Conservation (phyloP, 1,139 yeast genomes). For the Pichia sp. region DNA sequence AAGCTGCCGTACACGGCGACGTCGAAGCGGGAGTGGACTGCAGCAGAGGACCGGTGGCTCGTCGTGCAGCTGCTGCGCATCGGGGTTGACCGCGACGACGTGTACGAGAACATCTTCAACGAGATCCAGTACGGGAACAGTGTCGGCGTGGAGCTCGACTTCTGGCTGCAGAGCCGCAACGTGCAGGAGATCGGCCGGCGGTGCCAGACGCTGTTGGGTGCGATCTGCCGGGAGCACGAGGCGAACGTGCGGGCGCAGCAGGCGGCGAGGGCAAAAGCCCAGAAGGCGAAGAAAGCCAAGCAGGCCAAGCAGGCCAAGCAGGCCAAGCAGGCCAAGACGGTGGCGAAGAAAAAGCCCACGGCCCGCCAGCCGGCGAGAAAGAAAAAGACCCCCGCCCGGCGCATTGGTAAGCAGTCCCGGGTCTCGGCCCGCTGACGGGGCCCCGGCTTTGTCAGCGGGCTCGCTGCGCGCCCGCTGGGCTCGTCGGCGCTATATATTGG, state of each 20-base stretch:
- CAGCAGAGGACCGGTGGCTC: conserved; percentile 71
- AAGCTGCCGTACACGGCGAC: conserved; percentile 43
- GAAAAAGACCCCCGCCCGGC: not conserved
- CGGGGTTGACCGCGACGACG: conserved; percentile 63
- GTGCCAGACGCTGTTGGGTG: conserved; percentile 60
- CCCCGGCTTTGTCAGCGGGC: not conserved
- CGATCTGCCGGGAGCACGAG: conserved; percentile 59
- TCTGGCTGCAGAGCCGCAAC: conserved; percentile 66
- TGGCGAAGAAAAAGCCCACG: not conserved
- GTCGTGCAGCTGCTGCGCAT: conserved; percentile 59
- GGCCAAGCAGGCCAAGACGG: not conserved
- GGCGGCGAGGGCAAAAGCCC: not conserved
- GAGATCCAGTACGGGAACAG: conserved; percentile 55
- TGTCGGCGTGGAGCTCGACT: conserved; percentile 52
- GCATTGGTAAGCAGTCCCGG: not conserved
- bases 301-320: conserved; percentile 1
- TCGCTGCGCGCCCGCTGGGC: too few species aligned
- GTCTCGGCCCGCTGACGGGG: too few species aligned
- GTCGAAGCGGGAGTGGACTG: conserved; percentile 46
- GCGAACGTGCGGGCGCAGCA: not conserved
- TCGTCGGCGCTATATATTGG: too few species aligned
- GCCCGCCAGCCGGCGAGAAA: not conserved
- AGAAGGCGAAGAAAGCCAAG: not conserved
- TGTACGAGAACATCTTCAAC: conserved; percentile 60
- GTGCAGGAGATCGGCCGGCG: conserved; percentile 64